Base-by-base conservation (phyloP, 2,329 filamentous ascomycete species). In the Thielaviopsis ethacetica region DNA sequence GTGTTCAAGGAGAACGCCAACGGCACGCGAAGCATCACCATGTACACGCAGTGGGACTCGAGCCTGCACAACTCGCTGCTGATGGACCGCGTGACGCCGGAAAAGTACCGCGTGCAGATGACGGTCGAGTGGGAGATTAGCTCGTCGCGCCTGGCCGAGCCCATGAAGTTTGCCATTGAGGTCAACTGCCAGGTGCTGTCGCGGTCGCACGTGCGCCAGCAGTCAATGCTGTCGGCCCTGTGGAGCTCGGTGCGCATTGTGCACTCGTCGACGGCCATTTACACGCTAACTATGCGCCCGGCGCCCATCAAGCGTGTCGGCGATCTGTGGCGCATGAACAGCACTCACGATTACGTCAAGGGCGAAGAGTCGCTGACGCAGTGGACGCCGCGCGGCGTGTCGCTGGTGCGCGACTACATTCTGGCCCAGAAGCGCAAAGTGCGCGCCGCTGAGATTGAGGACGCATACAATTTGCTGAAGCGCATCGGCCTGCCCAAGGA, bases 31-130 rank as follows among this genome's bases (percentile, higher is more conserved):
- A 90, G 86, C 68, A 84, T 96, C 44, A 91, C 85, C 1, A 77
- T 97, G 51, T 79, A 86, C n/a, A 90, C 87, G 0, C 91, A 97
- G 67, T 98, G 93, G 93, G 93, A 98, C 68, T 96, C 91, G 0
- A 95, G 90, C 66, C 77, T 93, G 64, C 93, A 98, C 70, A 84
- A 83, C 63, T 96, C 93, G 5, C 75, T 95, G n/a, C 77, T 97
- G 15, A 81, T 98, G n/a, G 91, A 98, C 70, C 84, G 91, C 26
- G 85, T 88, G 1, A 97, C 93, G 1, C 82, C 88, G n/a, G 91
- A 96, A 61, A 93, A 90, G 68, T 91, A 93, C 69, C 85, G 86
- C 51, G 87, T 98, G 21, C 91, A 95, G 70, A 84, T 96, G 71
- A 84, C 86, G 0, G 74, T 97, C 12, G 80, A 82, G 17, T 97